A percentile compares a stretch with the other conserved stretches of the same genome.
These are phyloP conservation scores for Juglanconis oblonga DNA, from an alignment of 2,329 filamentous ascomycete genomes.

Conservation along the genomic window DNA sequence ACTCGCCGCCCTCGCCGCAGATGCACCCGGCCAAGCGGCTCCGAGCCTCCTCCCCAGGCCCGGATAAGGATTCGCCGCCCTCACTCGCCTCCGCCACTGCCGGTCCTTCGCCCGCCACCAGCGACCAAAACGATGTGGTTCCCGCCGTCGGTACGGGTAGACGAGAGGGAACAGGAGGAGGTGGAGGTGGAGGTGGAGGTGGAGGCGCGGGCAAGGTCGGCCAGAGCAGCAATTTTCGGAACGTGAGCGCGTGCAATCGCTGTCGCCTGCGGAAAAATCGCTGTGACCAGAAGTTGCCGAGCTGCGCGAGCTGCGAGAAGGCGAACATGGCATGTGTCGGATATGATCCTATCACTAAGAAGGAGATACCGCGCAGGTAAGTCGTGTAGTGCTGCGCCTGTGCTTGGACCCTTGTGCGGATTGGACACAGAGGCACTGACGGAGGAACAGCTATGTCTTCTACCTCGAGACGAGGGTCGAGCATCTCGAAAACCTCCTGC, in stretches of 20 bases:
- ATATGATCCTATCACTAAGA: conserved; percentile 94
- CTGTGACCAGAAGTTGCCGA: conserved; percentile 89
- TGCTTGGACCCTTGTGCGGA: background rate
- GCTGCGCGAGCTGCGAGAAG: conserved; percentile 89
- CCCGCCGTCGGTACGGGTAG: conserved; percentile 26
- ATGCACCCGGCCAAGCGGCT: conserved; percentile 56
- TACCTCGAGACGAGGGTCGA: conserved; percentile 86
- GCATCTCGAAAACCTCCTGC: conserved; percentile 76
- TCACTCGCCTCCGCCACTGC: conserved; percentile 35
- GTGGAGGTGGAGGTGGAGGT: conserved; percentile 27
- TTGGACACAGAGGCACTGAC: background rate
- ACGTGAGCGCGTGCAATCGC: conserved; percentile 91
- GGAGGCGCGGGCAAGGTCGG: conserved; percentile 41
- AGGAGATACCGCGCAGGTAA: conserved; percentile 88
- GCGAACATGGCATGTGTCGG: conserved; percentile 89
- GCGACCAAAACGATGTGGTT: conserved; percentile 25
- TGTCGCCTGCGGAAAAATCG: conserved; percentile 91
- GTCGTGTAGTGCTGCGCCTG: conserved; percentile 34
- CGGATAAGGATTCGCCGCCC: conserved; percentile 39
- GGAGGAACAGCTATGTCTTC: conserved; percentile 71
- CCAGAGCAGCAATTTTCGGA: conserved; percentile 70
- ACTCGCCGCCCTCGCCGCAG: conserved; percentile 47
- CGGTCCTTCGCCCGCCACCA: conserved; percentile 33
- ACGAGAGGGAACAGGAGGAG: conserved; percentile 23
- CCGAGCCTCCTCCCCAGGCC: conserved; percentile 47